Evolutionary conservation across 139 green algal genomes (phyloP).

Genomic region (Ulvella scutata): DNA sequence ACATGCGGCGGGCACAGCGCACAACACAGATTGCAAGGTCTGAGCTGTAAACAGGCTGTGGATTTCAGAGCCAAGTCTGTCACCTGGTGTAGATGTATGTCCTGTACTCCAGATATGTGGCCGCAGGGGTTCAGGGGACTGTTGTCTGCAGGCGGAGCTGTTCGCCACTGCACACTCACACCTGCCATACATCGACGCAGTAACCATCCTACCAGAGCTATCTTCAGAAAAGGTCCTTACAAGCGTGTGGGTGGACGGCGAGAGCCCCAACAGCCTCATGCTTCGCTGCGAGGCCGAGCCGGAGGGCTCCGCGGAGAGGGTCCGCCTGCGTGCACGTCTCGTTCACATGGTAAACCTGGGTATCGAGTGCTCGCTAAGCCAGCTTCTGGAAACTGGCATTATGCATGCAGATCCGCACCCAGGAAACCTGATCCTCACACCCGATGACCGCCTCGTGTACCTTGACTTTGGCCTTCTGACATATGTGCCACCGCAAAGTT

Average conservation of each 20-base stretch:
- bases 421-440: conserved; percentile 28
- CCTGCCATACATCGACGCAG: background rate
- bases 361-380: conserved; percentile 21
- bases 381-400: conserved; percentile 30
- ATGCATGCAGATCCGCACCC: conserved; percentile 44
- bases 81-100: no score
- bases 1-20: no score
- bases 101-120: no score
- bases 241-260: conserved; percentile 24
- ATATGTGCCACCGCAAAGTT: conserved; percentile 12
- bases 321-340: background rate
- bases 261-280: conserved; percentile 13
- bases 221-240: conserved; percentile 15
- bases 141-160: conserved; percentile 7
- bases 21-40: no score
- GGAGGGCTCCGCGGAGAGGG: background rate
- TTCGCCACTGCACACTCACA: conserved; percentile 2
- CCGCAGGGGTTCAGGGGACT: no score
- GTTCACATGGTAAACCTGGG: conserved; percentile 17
- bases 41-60: no score
- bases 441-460: conserved; percentile 20
- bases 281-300: background rate
- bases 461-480: conserved; percentile 41
- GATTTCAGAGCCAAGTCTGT: no score
- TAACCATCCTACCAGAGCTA: background rate